Base-by-base conservation (phyloP, 2,329 filamentous ascomycete species). In the Colletotrichum magnum region DNA sequence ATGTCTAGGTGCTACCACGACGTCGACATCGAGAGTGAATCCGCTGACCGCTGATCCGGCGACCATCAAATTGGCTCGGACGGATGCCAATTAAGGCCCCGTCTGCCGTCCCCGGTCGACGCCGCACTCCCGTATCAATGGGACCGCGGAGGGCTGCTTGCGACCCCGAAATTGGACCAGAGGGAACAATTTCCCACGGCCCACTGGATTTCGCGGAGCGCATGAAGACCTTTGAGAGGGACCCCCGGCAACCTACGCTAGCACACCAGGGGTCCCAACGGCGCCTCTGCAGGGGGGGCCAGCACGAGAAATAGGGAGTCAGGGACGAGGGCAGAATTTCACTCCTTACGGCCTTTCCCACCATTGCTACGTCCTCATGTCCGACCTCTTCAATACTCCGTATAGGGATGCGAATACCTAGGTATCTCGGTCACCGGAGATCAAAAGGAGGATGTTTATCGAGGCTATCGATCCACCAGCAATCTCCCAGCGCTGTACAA, bases 121-220 rank as follows among this genome's bases (percentile, higher is more conserved):
- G 32, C 45, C 62, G 62, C 39, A 32, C 36, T 66, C 51, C 62
- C 62, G 67, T 69, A 69, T 47, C 24, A 45, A 66, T 69, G 56
- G 62, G 48, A 68, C 62, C 62, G 45, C 50, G 67, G 62, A 69
- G 63, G 53, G 56, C 28, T 69, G 51, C 62, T 69, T 61, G 56
- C 36, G 62, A 28, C 62, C 39, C 64, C 68, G 58, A 69, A 66
- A 69, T 66, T 69, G 61, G 59, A 64, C 41, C 54, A 43, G 51
- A 59, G 48, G 24, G 54, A 68, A 45, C 58, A 70, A 70, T 68
- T 68, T 70, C 64, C 52, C 64, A 58, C 26, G 68, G 68, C 64
- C 68, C 68, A 70, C 68, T 64, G 64, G 68, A 70, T 70, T 63
- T 68, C 68, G 68, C 68, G 68, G 68, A 70, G 68, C 68, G 68